Evolutionary conservation across 208 protist species (phyloP), one percentile per base, ranked within the genome.

Genomic region (Trypanosoma caninum): DNA sequence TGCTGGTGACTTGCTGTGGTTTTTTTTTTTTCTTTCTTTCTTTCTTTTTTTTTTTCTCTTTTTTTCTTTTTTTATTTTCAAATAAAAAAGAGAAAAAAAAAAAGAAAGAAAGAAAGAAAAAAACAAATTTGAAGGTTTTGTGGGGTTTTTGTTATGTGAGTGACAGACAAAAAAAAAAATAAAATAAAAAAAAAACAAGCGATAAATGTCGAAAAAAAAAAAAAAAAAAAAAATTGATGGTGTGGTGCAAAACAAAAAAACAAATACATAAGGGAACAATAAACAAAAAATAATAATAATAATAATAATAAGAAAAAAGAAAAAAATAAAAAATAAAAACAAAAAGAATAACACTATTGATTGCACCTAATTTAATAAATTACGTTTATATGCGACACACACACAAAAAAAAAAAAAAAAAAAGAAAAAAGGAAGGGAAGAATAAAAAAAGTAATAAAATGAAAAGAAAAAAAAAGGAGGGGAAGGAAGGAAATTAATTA

Each of bases 401-500:
- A n/a, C n/a, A 47, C 20, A 51, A 62, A 52, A 45, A 33, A 62
- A 59, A 47, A 33, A 22, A 23, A 37, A 47, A n/a, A 30, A 20
- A 48, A 48, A 63, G 0, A 34, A 63, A 63, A 0, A 10, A 33
- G 45, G 41, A 7, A 16, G 11, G 7, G 16, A 33, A 18, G 13
- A 54, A 52, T 35, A 50, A 48, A 8, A 56, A 6, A 28, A 41
- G 40, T 14, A 13, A 30, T 34, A 59, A 18, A 44, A 18, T 22
- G 59, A 62, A 41, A 37, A 33, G 34, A 51, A 65, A 59, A 11
- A 0, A 18, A 57, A 60, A 18, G 20, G 66, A 22, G 62, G 23
- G 47, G 41, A 2, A 23, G 46, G 27, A 23, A 79, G 38, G 38
- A 42, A 42, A 14, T n/a, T n/a, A 42, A 42, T 42, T n/a, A n/a